phyloP scores from a whole-genome alignment of 1,139 yeast species.

The Pichia sp. region DNA sequence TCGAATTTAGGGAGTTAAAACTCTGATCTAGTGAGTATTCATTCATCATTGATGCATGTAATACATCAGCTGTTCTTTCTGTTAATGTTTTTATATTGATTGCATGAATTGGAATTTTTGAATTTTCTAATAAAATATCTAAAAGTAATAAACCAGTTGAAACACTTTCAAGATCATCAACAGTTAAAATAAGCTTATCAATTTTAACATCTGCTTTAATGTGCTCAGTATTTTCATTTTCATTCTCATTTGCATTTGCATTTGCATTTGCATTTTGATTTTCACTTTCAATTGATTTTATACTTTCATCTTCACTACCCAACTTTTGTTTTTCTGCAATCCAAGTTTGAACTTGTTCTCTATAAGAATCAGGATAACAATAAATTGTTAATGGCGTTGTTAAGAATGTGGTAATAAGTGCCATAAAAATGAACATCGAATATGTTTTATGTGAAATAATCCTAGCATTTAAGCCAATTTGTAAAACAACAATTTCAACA shows the following conservation, averaged over 20 bases:
- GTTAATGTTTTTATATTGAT: conserved; percentile 53
- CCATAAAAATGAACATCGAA: conserved; percentile 80
- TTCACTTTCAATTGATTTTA: not conserved
- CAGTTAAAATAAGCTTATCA: conserved; percentile 22
- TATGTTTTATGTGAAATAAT: conserved; percentile 59
- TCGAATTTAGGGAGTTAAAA: conserved; percentile 29
- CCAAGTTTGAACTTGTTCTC: conserved; percentile 41
- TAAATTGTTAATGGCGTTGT: conserved; percentile 66
- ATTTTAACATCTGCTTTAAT: conserved; percentile 9
- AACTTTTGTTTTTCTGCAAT: conserved; percentile 15
- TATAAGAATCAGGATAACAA: conserved; percentile 54
- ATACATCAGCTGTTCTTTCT: conserved; percentile 60
- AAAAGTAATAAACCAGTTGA: conserved; percentile 24
- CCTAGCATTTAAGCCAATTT: conserved; percentile 64
- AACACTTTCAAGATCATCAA: conserved; percentile 24
- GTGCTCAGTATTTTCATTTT: not conserved
- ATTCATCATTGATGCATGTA: conserved; percentile 48
- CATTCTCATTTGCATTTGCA: not conserved
- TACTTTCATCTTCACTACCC: not conserved
- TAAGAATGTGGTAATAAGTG: conserved; percentile 62
- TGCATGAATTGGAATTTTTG: conserved; percentile 41
- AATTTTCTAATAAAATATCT: conserved; percentile 22
- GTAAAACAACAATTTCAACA: conserved; percentile 72
- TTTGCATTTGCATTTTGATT: not conserved
- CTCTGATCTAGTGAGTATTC: conserved; percentile 16